Percentiles rank a stretch among this genome's conserved stretches.
Conservation (phyloP, 139 green algal species). For the Marvania coccoides region DNA sequence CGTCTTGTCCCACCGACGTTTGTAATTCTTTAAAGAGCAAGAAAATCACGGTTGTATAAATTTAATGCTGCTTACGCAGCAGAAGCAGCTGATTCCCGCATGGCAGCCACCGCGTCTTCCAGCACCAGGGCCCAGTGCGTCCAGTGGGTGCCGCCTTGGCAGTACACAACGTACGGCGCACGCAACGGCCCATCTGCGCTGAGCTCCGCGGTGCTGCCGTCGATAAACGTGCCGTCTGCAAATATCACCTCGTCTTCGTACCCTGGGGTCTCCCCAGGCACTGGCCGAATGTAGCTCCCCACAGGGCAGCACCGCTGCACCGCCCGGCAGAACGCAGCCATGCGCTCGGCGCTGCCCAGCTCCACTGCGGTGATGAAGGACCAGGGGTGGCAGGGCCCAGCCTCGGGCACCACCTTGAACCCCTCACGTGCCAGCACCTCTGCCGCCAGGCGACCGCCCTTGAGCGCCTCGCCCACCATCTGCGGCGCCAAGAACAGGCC, state of each 20-base stretch:
- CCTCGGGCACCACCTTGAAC: conserved; percentile 43
- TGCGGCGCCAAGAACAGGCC: conserved; percentile 77
- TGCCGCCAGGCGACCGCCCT: conserved; percentile 80
- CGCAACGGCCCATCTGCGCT: conserved; percentile 85
- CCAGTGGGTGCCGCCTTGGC: conserved; percentile 86
- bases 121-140: conserved; percentile 71
- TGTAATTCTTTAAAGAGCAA: not conserved
- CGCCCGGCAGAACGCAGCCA: conserved; percentile 78
- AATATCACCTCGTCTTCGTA: conserved; percentile 92
- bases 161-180: conserved; percentile 84
- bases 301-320: conserved; percentile 80
- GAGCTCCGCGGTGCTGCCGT: conserved; percentile 86
- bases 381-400: conserved; percentile 17
- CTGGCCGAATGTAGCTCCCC: conserved; percentile 76
- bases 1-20: not conserved
- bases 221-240: conserved; percentile 93
- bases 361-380: conserved; percentile 86
- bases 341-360: conserved; percentile 52
- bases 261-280: conserved; percentile 77
- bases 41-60: not conserved
- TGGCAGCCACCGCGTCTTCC: conserved; percentile 25
- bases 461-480: conserved; percentile 88
- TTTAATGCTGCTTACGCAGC: not conserved
- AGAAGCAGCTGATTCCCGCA: conserved; percentile 6
- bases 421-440: conserved; percentile 51